Evolutionary conservation across 495 filamentous ascomycete species (phyloP).

Genomic region (Penicillium soppii): DNA sequence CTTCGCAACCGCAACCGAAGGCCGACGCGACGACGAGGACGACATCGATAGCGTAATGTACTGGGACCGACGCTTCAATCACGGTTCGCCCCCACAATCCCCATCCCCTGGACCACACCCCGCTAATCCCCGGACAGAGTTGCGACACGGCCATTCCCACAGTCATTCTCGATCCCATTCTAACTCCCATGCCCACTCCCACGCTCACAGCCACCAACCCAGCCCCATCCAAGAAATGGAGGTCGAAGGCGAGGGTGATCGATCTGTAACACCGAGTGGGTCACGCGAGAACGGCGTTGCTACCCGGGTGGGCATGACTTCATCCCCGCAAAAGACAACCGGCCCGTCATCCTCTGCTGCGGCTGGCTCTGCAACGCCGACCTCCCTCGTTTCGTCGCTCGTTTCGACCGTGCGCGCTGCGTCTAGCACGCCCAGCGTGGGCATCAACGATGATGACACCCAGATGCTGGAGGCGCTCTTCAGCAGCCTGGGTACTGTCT

Average conservation of each 20-base stretch:
- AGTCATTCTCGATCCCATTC: conserved; percentile 8
- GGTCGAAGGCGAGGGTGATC: conserved; percentile 16
- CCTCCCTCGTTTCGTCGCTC: conserved; percentile 36
- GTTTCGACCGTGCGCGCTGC: conserved; percentile 43
- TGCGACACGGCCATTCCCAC: conserved; percentile 21
- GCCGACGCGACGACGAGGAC: conserved; percentile 43
- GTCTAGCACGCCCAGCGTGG: conserved; percentile 33
- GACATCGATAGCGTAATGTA: conserved; percentile 40
- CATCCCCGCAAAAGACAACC: conserved; percentile 4
- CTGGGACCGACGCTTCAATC: conserved; percentile 43
- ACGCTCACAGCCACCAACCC: conserved; percentile 14
- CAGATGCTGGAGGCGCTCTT: conserved; percentile 75
- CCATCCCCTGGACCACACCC: background rate
- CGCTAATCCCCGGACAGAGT: conserved; percentile 18
- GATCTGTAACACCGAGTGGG: conserved; percentile 18
- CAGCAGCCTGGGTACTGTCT: conserved; percentile 70
- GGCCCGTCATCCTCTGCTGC: conserved; percentile 31
- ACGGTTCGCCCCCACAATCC: conserved; percentile 25
- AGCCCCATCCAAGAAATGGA: conserved; percentile 6
- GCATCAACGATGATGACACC: conserved; percentile 65
- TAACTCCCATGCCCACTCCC: conserved; percentile 9
- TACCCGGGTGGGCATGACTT: conserved; percentile 3
- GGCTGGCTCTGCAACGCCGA: conserved; percentile 35
- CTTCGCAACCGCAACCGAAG: conserved; percentile 82
- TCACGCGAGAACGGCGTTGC: conserved; percentile 1